phyloP scores from a whole-genome alignment of 2,329 filamentous ascomycete genomes.

The Fusarium oxysporum region DNA sequence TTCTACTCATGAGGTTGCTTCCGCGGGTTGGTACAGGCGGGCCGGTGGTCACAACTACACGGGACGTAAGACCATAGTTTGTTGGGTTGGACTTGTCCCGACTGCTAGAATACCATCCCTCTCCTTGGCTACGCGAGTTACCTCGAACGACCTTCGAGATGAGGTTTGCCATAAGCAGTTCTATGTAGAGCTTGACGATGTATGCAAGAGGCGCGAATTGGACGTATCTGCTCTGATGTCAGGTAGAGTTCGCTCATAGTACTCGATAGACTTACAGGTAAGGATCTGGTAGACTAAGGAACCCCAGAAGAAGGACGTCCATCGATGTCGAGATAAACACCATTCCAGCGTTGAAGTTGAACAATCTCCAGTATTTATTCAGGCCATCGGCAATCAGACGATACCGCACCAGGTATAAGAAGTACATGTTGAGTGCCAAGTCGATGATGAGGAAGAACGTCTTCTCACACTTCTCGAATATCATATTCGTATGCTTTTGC shows the following conservation, averaged over 20 bases:
- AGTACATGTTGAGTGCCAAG: conserved; percentile 61
- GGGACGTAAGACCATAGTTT: conserved; percentile 16
- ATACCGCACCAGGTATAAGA: conserved; percentile 58
- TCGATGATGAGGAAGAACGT: conserved; percentile 62
- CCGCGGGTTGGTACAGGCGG: not conserved
- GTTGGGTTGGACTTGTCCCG: conserved; percentile 23
- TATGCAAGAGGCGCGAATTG: conserved; percentile 65
- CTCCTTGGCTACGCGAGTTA: not conserved
- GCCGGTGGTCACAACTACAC: conserved; percentile 12
- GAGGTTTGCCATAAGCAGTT: conserved; percentile 64
- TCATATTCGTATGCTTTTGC: conserved; percentile 28
- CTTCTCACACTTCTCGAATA: conserved; percentile 52
- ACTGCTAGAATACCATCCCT: conserved; percentile 17
- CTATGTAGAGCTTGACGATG: conserved; percentile 64
- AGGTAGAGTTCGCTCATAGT: not conserved
- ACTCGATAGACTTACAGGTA: conserved; percentile 7
- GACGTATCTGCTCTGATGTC: conserved; percentile 47
- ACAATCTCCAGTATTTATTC: conserved; percentile 62
- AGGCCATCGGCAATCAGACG: conserved; percentile 60
- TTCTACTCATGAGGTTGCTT: conserved; percentile 4
- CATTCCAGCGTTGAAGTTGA: conserved; percentile 61
- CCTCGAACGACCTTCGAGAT: conserved; percentile 55
- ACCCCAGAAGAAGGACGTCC: conserved; percentile 51
- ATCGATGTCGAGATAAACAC: conserved; percentile 61
- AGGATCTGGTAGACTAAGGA: conserved; percentile 37